These are phyloP conservation scores for Xylaria sp. DNA, from an alignment of 2,329 filamentous ascomycete species.

Conservation along the genomic window DNA sequence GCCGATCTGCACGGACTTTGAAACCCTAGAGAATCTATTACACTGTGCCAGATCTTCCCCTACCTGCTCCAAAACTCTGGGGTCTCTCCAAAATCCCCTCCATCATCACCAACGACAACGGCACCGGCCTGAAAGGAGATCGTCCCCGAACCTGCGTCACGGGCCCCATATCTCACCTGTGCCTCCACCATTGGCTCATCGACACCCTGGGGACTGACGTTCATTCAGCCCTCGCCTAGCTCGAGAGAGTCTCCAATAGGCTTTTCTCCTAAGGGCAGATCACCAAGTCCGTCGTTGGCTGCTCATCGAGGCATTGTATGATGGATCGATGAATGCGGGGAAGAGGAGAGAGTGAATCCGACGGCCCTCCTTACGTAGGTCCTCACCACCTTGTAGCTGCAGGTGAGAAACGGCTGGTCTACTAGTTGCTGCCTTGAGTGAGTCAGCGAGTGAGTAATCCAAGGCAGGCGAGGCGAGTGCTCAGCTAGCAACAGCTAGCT, in stretches of 20 bases:
- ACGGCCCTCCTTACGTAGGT: constrained; percentile 1
- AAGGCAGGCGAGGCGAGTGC: constrained; percentile 12
- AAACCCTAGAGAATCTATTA: neutral
- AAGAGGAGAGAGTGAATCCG: constrained; percentile 6
- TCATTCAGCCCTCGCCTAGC: constrained; percentile 3
- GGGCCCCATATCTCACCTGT: constrained; percentile 7
- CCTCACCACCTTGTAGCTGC: neutral
- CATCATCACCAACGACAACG: constrained; percentile 11
- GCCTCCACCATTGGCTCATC: constrained; percentile 7
- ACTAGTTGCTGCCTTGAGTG: neutral
- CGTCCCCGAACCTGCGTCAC: constrained; percentile 22
- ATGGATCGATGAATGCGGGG: constrained; percentile 31
- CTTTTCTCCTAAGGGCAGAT: constrained; percentile 12
- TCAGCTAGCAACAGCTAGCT: neutral
- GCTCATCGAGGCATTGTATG: constrained; percentile 20
- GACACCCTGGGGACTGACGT: neutral
- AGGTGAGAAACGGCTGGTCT: neutral
- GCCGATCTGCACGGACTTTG: neutral
- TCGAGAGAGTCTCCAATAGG: neutral
- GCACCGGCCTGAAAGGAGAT: constrained; percentile 8
- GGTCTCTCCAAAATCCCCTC: constrained; percentile 1
- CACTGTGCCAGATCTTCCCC: constrained; percentile 14
- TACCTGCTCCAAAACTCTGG: constrained; percentile 10
- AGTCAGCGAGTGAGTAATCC: neutral
- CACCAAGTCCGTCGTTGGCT: constrained; percentile 1